phyloP scores from a whole-genome alignment of 768 basidiomycete species.

The Kwoniella pini region DNA sequence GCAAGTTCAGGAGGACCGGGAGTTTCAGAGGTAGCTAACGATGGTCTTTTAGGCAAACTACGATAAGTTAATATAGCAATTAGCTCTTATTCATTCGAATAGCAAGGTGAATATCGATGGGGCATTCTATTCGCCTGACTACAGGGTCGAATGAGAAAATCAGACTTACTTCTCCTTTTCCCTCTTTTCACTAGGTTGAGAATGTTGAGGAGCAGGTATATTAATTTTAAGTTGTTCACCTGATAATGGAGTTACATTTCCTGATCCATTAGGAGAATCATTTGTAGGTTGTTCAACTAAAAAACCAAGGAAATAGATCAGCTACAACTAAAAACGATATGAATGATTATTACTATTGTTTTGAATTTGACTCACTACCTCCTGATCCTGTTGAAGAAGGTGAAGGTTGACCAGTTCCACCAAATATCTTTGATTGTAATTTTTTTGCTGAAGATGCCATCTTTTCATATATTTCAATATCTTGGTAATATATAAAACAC shows the following conservation, averaged over 20 bases:
- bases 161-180: slow-evolving; percentile 52
- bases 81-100: no score
- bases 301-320: no score
- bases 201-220: slow-evolving; percentile 37
- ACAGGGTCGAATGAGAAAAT: no score
- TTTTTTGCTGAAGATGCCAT: slow-evolving; percentile 63
- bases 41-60: slow-evolving; percentile 50
- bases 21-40: slow-evolving; percentile 26
- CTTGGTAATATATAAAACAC: no score
- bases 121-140: no score
- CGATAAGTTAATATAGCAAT: not conserved
- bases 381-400: not conserved
- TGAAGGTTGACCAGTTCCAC: slow-evolving; percentile 17
- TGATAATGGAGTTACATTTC: slow-evolving; percentile 22
- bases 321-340: no score
- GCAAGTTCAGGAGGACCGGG: slow-evolving; percentile 26
- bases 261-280: slow-evolving; percentile 21
- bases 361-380: no score
- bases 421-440: slow-evolving; percentile 73
- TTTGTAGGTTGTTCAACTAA: slow-evolving; percentile 35
- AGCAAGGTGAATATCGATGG: no score
- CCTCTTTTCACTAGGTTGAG: slow-evolving; percentile 21
- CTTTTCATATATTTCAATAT: slow-evolving; percentile 3
- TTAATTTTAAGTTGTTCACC: slow-evolving; percentile 47
- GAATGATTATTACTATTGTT: no score